phyloP scores from a whole-genome alignment of 1,284 basidiomycete species.

The Heterobasidion parviporum region DNA sequence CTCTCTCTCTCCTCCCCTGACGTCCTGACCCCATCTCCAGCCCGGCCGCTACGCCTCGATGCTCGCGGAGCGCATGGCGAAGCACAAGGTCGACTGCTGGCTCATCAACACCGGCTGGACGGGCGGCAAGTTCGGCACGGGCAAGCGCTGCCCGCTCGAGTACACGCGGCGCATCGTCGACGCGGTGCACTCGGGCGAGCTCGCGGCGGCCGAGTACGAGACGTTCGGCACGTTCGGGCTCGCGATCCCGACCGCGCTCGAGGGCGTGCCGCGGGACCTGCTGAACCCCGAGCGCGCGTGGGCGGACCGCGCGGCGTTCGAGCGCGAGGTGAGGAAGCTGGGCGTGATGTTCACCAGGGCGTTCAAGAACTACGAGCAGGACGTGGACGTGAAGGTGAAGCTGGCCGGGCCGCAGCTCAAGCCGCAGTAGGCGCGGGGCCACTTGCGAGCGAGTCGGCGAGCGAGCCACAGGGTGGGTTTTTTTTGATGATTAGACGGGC shows the following conservation, averaged over 20 bases:
- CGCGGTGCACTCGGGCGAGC: constrained; percentile 91
- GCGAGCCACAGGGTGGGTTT: too few species aligned
- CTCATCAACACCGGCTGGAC: constrained; percentile 99
- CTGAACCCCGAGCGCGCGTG: constrained; percentile 84
- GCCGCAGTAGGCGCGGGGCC: background rate
- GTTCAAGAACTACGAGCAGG: constrained; percentile 82
- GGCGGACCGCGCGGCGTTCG: constrained; percentile 81
- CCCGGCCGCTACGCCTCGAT: constrained; percentile 94
- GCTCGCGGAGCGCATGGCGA: constrained; percentile 93
- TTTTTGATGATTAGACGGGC: too few species aligned
- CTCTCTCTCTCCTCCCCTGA: background rate
- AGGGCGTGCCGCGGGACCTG: constrained; percentile 83
- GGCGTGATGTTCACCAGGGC: constrained; percentile 91
- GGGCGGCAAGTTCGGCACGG: constrained; percentile 87
- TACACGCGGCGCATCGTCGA: constrained; percentile 96
- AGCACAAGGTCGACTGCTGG: constrained; percentile 93
- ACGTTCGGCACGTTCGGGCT: constrained; percentile 77
- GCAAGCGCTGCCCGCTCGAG: constrained; percentile 91
- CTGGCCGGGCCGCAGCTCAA: constrained; percentile 59
- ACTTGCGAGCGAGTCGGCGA: too few species aligned
- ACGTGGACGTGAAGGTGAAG: constrained; percentile 73
- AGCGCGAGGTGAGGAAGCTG: constrained; percentile 78
- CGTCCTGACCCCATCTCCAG: constrained; percentile 29
- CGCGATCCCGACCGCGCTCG: constrained; percentile 72
- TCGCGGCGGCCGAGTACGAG: constrained; percentile 83